Evolutionary conservation across 768 basidiomycete species (phyloP).

Genomic region (Nevesoporus exiguus): DNA sequence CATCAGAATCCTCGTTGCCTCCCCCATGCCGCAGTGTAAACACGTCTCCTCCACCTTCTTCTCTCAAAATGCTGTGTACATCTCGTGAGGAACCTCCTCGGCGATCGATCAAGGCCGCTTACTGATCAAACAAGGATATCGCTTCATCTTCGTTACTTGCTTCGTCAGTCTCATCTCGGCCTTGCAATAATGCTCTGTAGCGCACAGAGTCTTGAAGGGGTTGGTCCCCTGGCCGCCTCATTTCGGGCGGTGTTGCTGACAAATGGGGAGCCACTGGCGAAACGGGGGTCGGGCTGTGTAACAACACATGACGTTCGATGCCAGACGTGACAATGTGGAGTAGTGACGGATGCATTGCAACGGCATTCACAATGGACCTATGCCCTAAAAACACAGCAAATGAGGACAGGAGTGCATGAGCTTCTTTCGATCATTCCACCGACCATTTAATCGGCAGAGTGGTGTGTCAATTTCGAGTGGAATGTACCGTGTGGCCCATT

Average conservation of each 20-base stretch:
- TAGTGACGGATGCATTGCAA: constrained; percentile 67
- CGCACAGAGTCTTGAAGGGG: constrained; percentile 33
- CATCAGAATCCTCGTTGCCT: constrained; percentile 27
- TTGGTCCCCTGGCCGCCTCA: constrained; percentile 43
- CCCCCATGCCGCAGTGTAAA: constrained; percentile 45
- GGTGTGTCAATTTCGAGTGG: constrained; percentile 66
- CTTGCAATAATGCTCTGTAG: constrained; percentile 37
- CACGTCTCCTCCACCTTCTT: constrained; percentile 56
- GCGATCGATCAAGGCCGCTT: constrained; percentile 23
- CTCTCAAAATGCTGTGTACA: constrained; percentile 50
- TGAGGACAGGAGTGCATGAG: neutral
- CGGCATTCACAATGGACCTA: constrained; percentile 72
- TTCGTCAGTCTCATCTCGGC: constrained; percentile 25
- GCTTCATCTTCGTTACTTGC: constrained; percentile 51
- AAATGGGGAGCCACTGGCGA: constrained; percentile 50
- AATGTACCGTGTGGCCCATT: constrained; percentile 43
- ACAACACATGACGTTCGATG: constrained; percentile 62
- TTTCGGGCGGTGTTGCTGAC: constrained; percentile 42
- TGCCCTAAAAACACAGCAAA: constrained; percentile 46
- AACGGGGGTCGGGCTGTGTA: constrained; percentile 64
- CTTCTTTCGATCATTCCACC: constrained; percentile 2
- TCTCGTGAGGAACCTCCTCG: constrained; percentile 5
- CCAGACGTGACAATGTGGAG: constrained; percentile 68
- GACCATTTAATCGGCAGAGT: constrained; percentile 57
- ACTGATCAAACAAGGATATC: constrained; percentile 74